phyloP scores from a whole-genome alignment of 1,284 basidiomycete genomes.

The Anthracocystis walkeri region DNA sequence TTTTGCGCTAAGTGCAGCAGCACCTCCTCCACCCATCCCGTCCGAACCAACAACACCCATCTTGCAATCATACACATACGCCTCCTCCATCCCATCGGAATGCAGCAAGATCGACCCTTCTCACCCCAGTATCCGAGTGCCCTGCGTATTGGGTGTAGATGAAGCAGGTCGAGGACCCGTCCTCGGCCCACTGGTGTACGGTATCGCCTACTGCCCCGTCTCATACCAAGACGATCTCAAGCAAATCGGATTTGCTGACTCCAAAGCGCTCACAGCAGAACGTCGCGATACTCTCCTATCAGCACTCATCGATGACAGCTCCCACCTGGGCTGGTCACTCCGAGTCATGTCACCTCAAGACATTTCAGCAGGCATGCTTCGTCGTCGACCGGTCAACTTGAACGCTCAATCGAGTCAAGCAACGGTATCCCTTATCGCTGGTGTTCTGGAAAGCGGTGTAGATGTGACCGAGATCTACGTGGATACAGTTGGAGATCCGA shows the following conservation, averaged over 20 bases:
- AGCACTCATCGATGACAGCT: slow-evolving; percentile 54
- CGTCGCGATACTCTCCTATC: slow-evolving; percentile 67
- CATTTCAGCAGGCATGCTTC: slow-evolving; percentile 91
- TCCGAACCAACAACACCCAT: slow-evolving; percentile 40
- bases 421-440: slow-evolving; percentile 86
- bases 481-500: slow-evolving; percentile 90
- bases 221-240: slow-evolving; percentile 80
- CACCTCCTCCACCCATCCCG: slow-evolving; percentile 40
- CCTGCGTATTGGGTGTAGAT: slow-evolving; percentile 81
- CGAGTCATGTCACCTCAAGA: slow-evolving; percentile 86
- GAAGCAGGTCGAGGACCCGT: slow-evolving; percentile 96
- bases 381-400: slow-evolving; percentile 84
- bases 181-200: slow-evolving; percentile 92
- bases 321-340: slow-evolving; percentile 78
- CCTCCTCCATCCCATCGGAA: slow-evolving; percentile 35
- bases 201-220: slow-evolving; percentile 89
- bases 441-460: slow-evolving; percentile 83
- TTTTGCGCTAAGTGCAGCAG: not conserved
- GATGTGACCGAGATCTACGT: slow-evolving; percentile 93
- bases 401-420: slow-evolving; percentile 93
- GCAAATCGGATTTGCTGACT: slow-evolving; percentile 91
- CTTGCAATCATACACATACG: slow-evolving; percentile 42
- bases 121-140: slow-evolving; percentile 37
- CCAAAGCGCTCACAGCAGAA: slow-evolving; percentile 84
- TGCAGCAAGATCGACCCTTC: slow-evolving; percentile 31